These are phyloP conservation scores for Lachancea sp. DNA, from an alignment of 805 yeast genomes.

Conservation along the genomic window DNA sequence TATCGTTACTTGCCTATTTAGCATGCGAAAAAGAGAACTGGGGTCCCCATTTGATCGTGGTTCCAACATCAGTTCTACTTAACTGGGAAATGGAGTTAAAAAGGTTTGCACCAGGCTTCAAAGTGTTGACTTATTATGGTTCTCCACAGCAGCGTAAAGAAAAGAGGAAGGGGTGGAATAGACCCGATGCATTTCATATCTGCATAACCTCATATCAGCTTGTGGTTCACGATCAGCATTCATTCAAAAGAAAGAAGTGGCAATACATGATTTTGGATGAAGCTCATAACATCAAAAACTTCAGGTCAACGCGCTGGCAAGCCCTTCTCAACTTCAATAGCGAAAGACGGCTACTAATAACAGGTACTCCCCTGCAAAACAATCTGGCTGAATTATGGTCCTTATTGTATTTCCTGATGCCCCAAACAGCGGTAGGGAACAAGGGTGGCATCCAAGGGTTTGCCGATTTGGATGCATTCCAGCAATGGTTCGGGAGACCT, in stretches of 20 bases:
- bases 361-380: conserved; percentile 97
- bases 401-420: conserved; percentile 89
- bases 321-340: conserved; percentile 91
- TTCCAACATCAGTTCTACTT: conserved; percentile 94
- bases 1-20: conserved; percentile 72
- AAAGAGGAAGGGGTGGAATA: conserved; percentile 96
- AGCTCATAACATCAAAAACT: conserved; percentile 96
- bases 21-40: conserved; percentile 92
- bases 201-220: conserved; percentile 95
- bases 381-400: conserved; percentile 97
- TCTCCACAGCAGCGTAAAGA: conserved; percentile 94
- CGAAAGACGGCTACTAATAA: conserved; percentile 74
- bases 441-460: conserved; percentile 60
- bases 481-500: conserved; percentile 98
- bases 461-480: conserved; percentile 93
- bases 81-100: conserved; percentile 99
- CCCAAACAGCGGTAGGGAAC: conserved; percentile 68
- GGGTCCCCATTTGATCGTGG: conserved; percentile 98
- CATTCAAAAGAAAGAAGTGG: conserved; percentile 90
- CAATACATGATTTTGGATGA: conserved; percentile 95
- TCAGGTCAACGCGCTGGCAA: conserved; percentile 95
- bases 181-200: conserved; percentile 90
- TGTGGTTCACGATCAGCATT: conserved; percentile 95
- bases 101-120: conserved; percentile 96
- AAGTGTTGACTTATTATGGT: conserved; percentile 92